phyloP scores from a whole-genome alignment of 495 filamentous ascomycete genomes.

The Penicillium dipodomyicola region DNA sequence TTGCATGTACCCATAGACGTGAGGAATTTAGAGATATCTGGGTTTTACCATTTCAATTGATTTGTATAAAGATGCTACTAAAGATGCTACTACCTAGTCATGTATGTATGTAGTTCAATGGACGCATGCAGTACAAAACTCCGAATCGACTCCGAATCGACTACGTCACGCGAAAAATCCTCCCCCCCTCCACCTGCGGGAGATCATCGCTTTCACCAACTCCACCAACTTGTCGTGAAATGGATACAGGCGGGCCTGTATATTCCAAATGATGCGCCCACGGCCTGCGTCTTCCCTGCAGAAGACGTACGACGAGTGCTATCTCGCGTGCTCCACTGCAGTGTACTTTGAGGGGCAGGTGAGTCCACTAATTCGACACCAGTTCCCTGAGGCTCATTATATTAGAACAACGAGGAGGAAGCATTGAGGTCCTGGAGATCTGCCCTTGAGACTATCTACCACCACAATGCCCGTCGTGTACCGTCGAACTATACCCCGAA shows the following conservation, averaged over 20 bases:
- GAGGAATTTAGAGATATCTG: conserved; percentile 29
- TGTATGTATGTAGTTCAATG: not conserved
- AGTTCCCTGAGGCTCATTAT: conserved; percentile 20
- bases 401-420: conserved; percentile 86
- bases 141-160: conserved; percentile 37
- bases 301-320: conserved; percentile 97
- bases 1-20: conserved; percentile 38
- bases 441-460: conserved; percentile 87
- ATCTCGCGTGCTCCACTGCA: conserved; percentile 88
- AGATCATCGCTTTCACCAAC: conserved; percentile 25
- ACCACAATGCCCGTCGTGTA: conserved; percentile 75
- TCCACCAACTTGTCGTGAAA: conserved; percentile 22
- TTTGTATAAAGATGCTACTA: not conserved
- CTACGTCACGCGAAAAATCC: conserved; percentile 48
- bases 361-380: conserved; percentile 19
- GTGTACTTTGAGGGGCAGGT: conserved; percentile 94
- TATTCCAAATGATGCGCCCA: conserved; percentile 69
- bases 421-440: conserved; percentile 89
- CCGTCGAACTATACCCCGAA: conserved; percentile 67
- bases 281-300: conserved; percentile 78
- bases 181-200: conserved; percentile 23
- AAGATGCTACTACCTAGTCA: not conserved
- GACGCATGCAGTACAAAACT: conserved; percentile 27
- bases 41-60: conserved; percentile 2
- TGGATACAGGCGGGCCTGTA: conserved; percentile 31